Percentiles rank a stretch among this genome's conserved stretches.
Evolutionary conservation across 169 alveolate genomes (phyloP).

Genomic region (Cryptosporidium sp.): DNA sequence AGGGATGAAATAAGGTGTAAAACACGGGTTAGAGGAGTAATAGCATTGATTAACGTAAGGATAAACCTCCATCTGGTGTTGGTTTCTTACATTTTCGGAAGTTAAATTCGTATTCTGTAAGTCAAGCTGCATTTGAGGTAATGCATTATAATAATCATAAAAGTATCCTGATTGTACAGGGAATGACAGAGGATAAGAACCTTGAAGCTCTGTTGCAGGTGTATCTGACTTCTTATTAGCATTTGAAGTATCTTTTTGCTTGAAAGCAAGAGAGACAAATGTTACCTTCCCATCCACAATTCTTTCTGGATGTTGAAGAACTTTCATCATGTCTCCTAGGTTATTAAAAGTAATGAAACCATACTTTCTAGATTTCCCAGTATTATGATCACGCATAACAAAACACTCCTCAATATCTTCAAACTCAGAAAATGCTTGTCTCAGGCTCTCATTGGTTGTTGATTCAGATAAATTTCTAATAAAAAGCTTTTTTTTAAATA

Average conservation of each 20-base stretch:
- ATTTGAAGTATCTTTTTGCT: conserved; percentile 74
- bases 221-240: conserved; percentile 24
- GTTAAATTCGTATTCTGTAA: conserved; percentile 18
- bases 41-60: conserved; percentile 61
- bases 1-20: conserved; percentile 52
- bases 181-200: neutral
- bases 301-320: conserved; percentile 82
- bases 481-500: conserved; percentile 79
- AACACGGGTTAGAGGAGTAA: conserved; percentile 45
- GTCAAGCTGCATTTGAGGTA: conserved; percentile 36
- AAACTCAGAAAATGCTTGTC: conserved; percentile 78
- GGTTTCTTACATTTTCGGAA: conserved; percentile 47
- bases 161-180: conserved; percentile 55
- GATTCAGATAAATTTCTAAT: conserved; percentile 82
- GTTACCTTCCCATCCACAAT: conserved; percentile 83
- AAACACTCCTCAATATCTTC: conserved; percentile 84
- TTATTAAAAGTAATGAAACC: conserved; percentile 81
- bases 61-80: conserved; percentile 52
- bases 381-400: conserved; percentile 78
- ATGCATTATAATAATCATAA: conserved; percentile 36
- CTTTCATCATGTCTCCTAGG: conserved; percentile 81
- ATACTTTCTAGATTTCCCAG: conserved; percentile 83
- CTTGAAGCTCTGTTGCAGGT: neutral
- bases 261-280: conserved; percentile 80
- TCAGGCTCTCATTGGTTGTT: conserved; percentile 79